Conservation (phyloP, 371 early-diverging fungal genomes). For the Dinochytrium kinnereticum region DNA sequence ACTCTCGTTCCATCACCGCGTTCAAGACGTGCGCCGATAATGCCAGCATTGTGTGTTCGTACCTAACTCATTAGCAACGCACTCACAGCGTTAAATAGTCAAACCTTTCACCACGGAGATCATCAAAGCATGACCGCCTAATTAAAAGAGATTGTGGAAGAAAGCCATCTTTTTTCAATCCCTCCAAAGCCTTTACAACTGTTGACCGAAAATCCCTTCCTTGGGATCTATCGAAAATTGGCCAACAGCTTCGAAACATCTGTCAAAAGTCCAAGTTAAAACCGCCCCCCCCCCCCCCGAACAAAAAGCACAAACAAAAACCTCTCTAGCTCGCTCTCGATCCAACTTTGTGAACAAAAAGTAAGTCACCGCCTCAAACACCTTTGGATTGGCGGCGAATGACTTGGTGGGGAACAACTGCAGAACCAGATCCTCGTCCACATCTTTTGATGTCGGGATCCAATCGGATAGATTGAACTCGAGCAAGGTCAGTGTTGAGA, state of each 20-base stretch:
- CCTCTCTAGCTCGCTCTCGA: not conserved
- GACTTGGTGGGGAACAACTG: not conserved
- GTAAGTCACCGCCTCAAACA: constrained; percentile 27
- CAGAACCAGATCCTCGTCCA: not conserved
- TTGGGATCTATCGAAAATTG: constrained; percentile 45
- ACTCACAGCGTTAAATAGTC: constrained; percentile 36
- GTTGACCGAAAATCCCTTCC: constrained; percentile 46
- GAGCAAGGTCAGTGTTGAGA: constrained; percentile 15
- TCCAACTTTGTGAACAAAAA: constrained; percentile 20
- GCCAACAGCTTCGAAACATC: constrained; percentile 51
- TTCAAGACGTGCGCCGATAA: not conserved
- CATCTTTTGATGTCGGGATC: not conserved
- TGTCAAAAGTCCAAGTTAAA: too few species aligned
- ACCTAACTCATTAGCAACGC: not conserved
- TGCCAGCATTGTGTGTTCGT: not conserved
- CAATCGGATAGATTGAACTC: constrained; percentile 17
- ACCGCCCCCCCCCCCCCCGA: not conserved
- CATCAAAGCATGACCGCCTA: constrained; percentile 52
- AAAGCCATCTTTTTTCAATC: constrained; percentile 34
- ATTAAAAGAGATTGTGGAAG: constrained; percentile 37
- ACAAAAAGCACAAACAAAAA: not conserved
- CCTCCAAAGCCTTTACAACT: constrained; percentile 49
- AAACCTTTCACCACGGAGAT: constrained; percentile 47
- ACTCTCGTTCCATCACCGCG: not conserved
- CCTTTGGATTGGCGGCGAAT: constrained; percentile 27